Conservation (phyloP, 106 monocot species). For the Xerophyta viscosa region DNA sequence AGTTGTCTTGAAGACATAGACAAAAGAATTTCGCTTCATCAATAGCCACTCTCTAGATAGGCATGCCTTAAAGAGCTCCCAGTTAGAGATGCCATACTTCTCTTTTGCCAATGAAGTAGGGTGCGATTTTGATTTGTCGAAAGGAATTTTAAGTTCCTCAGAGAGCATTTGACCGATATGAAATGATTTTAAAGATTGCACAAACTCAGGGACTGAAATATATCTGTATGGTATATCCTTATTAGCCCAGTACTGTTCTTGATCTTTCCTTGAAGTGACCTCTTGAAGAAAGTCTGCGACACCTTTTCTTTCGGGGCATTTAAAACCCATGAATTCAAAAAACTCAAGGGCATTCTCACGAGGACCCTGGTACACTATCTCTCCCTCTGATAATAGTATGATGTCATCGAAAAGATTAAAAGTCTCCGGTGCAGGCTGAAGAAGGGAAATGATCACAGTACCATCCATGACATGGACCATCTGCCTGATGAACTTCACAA, state of each 20-base stretch:
- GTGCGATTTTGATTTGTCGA: conserved; percentile 57
- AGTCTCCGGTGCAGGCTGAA: conserved; percentile 89
- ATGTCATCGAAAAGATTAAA: conserved; percentile 88
- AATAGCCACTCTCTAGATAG: conserved; percentile 63
- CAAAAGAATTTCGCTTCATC: conserved; percentile 85
- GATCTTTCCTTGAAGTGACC: conserved; percentile 85
- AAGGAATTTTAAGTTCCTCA: conserved; percentile 35
- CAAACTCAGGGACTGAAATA: conserved; percentile 58
- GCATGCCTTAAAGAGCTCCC: conserved; percentile 72
- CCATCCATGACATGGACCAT: conserved; percentile 77
- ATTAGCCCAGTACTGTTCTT: conserved; percentile 71
- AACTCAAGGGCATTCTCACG: conserved; percentile 65
- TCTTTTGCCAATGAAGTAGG: conserved; percentile 43
- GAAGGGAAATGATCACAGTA: conserved; percentile 79
- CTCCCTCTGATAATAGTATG: conserved; percentile 71
- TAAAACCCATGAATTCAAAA: conserved; percentile 69
- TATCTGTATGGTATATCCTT: conserved; percentile 37
- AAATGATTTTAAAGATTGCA: conserved; percentile 38
- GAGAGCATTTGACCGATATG: conserved; percentile 29
- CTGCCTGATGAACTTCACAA: conserved; percentile 72
- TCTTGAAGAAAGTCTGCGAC: conserved; percentile 91
- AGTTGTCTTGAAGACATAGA: conserved; percentile 64
- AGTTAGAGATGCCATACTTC: conserved; percentile 57
- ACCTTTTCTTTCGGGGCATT: conserved; percentile 86
- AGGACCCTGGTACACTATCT: conserved; percentile 79